Percentiles rank a stretch among this genome's conserved stretches.
Conservation (phyloP, 495 filamentous ascomycete species). For the Penicillium chermesinum region DNA sequence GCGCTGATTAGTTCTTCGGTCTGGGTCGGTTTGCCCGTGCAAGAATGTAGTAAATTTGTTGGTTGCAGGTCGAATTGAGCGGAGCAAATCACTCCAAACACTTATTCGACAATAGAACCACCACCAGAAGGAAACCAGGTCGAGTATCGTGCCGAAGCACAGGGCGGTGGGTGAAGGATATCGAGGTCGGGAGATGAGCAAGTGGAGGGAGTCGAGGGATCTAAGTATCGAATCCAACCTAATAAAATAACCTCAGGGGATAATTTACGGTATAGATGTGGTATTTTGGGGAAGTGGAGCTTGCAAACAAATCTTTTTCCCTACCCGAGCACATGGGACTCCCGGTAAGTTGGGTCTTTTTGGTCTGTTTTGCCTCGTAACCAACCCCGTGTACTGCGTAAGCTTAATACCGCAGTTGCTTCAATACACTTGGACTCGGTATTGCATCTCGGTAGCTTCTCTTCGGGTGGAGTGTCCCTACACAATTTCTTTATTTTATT, state of each 20-base stretch:
- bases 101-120: too few relatives aligned
- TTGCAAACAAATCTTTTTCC: not conserved
- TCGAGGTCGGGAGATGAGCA: not conserved
- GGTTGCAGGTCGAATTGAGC: conserved; percentile 12
- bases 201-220: not conserved
- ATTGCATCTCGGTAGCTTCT: too few relatives aligned
- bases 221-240: not conserved
- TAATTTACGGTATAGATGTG: not conserved
- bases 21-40: conserved; percentile 6
- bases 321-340: not conserved
- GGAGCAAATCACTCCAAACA: not conserved
- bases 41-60: conserved; percentile 14
- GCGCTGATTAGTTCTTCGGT: not conserved
- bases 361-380: too few relatives aligned
- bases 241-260: not conserved
- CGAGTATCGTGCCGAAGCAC: too few relatives aligned
- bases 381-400: too few relatives aligned
- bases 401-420: too few relatives aligned
- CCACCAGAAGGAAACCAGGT: too few relatives aligned
- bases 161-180: not conserved
- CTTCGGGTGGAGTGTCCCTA: too few relatives aligned
- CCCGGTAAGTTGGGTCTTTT: not conserved
- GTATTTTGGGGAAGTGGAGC: not conserved
- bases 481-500: too few relatives aligned
- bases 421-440: too few relatives aligned